Conservation (phyloP, 129 eudicot species). For the Lactuca sativa region DNA sequence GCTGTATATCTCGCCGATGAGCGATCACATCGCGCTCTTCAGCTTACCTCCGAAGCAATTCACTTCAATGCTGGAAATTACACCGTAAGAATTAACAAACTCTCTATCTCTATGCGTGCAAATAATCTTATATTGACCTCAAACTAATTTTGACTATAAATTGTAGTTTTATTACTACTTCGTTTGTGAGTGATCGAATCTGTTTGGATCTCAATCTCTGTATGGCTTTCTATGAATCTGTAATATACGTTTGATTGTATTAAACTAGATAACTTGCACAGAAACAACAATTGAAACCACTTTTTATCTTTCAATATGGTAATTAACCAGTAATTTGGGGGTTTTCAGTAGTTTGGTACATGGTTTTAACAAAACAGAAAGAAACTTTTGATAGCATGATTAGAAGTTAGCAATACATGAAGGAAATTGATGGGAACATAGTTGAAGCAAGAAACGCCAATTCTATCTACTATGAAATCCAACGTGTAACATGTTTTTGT, state of each 20-base stretch:
- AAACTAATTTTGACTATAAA: neutral
- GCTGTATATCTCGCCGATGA: conserved; percentile 86
- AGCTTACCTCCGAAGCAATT: conserved; percentile 67
- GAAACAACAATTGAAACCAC: neutral
- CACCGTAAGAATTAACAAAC: conserved; percentile 50
- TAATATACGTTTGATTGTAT: neutral
- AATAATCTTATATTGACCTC: neutral
- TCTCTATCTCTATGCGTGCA: too few relatives aligned
- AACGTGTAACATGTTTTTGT: conserved; percentile 15
- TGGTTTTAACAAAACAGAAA: conserved; percentile 6
- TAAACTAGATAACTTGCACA: neutral
- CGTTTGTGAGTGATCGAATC: neutral
- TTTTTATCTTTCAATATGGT: neutral
- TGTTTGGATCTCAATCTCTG: neutral
- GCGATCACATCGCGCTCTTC: conserved; percentile 70
- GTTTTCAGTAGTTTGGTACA: conserved; percentile 6
- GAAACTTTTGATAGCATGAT: neutral
- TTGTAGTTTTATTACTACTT: neutral
- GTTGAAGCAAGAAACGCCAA: neutral
- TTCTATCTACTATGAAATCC: neutral
- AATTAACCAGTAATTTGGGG: neutral
- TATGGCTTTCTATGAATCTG: neutral
- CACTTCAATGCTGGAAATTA: conserved; percentile 77
- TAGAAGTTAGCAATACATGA: neutral
- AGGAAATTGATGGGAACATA: neutral